These are phyloP conservation scores for Phialemonium atrogriseum DNA, from an alignment of 2,329 filamentous ascomycete genomes.

Conservation along the genomic window DNA sequence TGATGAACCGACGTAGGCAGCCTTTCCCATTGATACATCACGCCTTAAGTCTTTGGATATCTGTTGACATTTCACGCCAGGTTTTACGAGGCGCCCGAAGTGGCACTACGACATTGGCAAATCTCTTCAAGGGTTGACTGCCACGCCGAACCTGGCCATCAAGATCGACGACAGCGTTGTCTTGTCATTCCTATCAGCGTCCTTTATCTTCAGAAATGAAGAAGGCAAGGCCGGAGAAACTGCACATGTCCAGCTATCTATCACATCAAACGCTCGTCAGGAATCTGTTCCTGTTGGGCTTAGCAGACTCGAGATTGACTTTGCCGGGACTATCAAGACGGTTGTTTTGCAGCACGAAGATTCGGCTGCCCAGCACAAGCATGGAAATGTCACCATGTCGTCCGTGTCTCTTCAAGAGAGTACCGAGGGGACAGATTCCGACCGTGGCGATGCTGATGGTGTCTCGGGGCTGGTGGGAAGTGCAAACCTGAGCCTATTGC, in stretches of 20 bases:
- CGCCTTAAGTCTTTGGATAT: too few relatives aligned
- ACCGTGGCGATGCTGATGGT: conserved; percentile 46
- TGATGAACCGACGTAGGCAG: conserved; percentile 49
- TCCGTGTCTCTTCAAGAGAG: conserved; percentile 19
- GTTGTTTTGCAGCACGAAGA: conserved; percentile 40
- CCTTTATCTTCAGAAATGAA: conserved; percentile 48
- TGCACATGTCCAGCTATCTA: conserved; percentile 47
- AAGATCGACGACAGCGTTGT: conserved; percentile 36
- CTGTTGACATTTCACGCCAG: conserved; percentile 22
- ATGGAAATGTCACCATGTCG: conserved; percentile 15
- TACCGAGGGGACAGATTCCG: not conserved
- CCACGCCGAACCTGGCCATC: conserved; percentile 38
- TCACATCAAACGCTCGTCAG: conserved; percentile 47
- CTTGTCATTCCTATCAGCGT: conserved; percentile 21
- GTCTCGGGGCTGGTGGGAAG: too few relatives aligned
- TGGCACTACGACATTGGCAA: conserved; percentile 56
- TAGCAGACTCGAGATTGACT: conserved; percentile 42
- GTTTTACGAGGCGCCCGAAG: conserved; percentile 42
- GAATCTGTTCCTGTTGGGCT: conserved; percentile 44
- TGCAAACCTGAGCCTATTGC: conserved; percentile 56
- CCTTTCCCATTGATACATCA: too few relatives aligned
- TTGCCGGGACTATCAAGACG: conserved; percentile 49
- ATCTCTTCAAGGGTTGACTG: conserved; percentile 41
- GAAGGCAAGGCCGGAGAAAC: conserved; percentile 55
- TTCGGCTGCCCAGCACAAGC: conserved; percentile 6